Percentiles rank a stretch among this genome's conserved stretches.
Conservation (phyloP, 208 protist genomes). For the Leishmania aethiopica region DNA sequence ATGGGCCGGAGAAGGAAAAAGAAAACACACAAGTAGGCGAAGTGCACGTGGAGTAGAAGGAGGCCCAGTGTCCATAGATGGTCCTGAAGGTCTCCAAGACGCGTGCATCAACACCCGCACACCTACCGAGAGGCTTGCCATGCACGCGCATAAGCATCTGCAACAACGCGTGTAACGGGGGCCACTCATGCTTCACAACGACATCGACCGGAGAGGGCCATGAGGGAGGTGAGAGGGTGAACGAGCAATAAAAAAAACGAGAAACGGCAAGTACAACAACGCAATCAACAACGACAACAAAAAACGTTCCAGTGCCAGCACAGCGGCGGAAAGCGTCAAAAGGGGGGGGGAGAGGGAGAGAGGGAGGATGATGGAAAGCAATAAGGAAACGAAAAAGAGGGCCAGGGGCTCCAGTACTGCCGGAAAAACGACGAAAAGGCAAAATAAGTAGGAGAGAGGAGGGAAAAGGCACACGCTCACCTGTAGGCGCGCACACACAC, state of each 20-base stretch:
- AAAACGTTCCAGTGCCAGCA: not conserved
- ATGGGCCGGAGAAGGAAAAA: not conserved
- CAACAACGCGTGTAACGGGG: not conserved
- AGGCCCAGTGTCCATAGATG: not conserved
- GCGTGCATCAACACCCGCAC: not conserved
- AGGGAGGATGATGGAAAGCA: not conserved
- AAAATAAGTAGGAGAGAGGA: not conserved
- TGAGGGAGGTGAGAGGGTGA: not conserved
- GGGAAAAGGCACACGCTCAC: not conserved
- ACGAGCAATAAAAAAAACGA: not conserved
- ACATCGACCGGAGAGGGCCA: not conserved
- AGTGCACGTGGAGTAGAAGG: not conserved
- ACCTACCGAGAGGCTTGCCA: not conserved
- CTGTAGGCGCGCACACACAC: not conserved
- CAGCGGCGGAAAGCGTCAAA: too few species aligned
- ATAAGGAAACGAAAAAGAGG: not conserved
- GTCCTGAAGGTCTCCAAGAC: not conserved
- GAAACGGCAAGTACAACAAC: not conserved
- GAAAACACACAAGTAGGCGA: not conserved
- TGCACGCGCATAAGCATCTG: not conserved
- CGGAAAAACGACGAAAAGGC: not conserved
- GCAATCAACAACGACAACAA: not conserved
- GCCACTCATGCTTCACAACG: not conserved
- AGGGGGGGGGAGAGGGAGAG: too few species aligned
- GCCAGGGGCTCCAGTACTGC: not conserved